Percentiles rank a stretch among this genome's conserved stretches.
phyloP scores from a whole-genome alignment of 495 filamentous ascomycete species.

The Zalerion maritima region DNA sequence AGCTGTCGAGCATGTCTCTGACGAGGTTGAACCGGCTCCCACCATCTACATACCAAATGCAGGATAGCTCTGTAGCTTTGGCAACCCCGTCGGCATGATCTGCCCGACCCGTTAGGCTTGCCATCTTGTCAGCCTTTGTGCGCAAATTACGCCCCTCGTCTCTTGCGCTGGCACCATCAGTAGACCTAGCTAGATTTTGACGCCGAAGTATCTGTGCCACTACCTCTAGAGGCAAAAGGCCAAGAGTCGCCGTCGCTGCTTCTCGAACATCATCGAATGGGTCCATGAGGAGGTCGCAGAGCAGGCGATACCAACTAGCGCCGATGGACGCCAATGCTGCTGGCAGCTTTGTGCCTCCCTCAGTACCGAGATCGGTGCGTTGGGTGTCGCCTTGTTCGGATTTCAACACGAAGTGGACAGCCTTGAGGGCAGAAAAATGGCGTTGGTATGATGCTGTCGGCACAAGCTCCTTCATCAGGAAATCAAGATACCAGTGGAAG shows the following conservation, averaged over 20 bases:
- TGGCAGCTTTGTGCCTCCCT: slow-evolving; percentile 8
- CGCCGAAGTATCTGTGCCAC: slow-evolving; percentile 5
- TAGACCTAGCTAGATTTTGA: slow-evolving; percentile 2
- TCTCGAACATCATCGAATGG: slow-evolving; percentile 86
- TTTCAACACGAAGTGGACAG: slow-evolving; percentile 43
- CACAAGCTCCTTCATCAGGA: slow-evolving; percentile 55
- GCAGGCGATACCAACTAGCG: slow-evolving; percentile 42
- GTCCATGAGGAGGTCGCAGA: slow-evolving; percentile 69
- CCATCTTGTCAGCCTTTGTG: slow-evolving; percentile 39
- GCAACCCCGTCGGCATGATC: slow-evolving; percentile 80
- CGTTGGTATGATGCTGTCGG: slow-evolving; percentile 74
- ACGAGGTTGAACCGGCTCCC: slow-evolving; percentile 2
- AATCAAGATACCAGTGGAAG: slow-evolving; percentile 51
- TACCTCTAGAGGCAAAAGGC: slow-evolving; percentile 18
- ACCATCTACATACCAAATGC: slow-evolving; percentile 7
- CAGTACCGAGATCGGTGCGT: slow-evolving; percentile 15
- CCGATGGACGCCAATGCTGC: slow-evolving; percentile 11
- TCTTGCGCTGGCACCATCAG: slow-evolving; percentile 10
- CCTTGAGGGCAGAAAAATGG: slow-evolving; percentile 64
- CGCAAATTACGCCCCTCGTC: slow-evolving; percentile 22
- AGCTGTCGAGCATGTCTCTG: slow-evolving; percentile 22
- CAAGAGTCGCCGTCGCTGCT: slow-evolving; percentile 43
- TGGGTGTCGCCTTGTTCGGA: slow-evolving; percentile 23
- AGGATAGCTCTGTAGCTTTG: slow-evolving; percentile 39
- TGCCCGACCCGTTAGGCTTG: slow-evolving; percentile 54